Evolutionary conservation across 2,329 filamentous ascomycete genomes (phyloP), one percentile per base, ranked within the genome.

Genomic region (Botrytis pseudocinerea): DNA sequence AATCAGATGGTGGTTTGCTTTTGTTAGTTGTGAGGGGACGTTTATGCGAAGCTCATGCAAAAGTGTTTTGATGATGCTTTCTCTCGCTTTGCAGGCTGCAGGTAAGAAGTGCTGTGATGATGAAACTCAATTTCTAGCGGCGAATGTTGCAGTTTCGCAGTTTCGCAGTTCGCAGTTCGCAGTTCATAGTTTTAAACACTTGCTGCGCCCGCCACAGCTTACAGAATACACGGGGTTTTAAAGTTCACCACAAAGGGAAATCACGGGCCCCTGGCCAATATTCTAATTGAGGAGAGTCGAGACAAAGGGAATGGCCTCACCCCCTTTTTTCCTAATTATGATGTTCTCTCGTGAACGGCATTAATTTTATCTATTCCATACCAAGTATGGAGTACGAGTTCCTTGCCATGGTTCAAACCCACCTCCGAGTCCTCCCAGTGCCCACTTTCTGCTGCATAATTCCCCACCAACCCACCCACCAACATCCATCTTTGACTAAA

Each of bases 91-190:
- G 35, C 42, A 25, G 40, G 72, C 28, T 68, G 54, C 32, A 48
- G 40, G 46, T 65, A 54, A 51, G 42, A 69, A 22, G 57, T 65
- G 48, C 28, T 18, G 57, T 65, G 48, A 35, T 72, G 54, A 20
- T 38, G 42, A 68, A 68, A 62, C 68, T 70, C 57, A 70, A 70
- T 62, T 48, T 62, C 66, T 60, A 60, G 38, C 57, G 25, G 48
- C 51, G 48, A 44, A 20, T 28, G 38, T 46, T 65, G 62, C 25
- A 46, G 40, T 44, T 63, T 63, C 8, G 35, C 35, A 46, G 40
- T 46, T 51, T 65, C n/a, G 62, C 25, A 46, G 40, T 44, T 63
- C 8, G 35, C 35, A 46, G 40, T 46, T 35, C 32, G 35, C 35
- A 35, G 35, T 35, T 35, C 4, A 38, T 38, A 38, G 42, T 35